Conservation (phyloP, 148 eudicot genomes). For the Chenopodium quinoa region DNA sequence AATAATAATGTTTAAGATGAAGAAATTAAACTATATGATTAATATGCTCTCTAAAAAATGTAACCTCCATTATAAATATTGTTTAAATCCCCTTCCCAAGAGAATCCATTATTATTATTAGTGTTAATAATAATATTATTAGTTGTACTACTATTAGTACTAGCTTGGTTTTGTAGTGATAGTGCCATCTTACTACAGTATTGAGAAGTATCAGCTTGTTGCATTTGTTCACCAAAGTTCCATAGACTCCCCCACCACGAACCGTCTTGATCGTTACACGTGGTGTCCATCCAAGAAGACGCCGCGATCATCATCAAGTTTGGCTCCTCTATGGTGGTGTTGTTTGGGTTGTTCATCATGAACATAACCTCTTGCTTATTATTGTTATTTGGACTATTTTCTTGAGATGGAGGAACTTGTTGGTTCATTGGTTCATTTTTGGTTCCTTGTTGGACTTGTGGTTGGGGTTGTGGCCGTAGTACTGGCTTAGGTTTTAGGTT, state of each 20-base stretch:
- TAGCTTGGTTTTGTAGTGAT: constrained; percentile 22
- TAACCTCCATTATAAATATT: constrained; percentile 22
- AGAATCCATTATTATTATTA: constrained; percentile 19
- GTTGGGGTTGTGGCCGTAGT: constrained; percentile 2
- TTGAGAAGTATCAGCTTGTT: constrained; percentile 7
- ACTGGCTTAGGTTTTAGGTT: constrained; percentile 2
- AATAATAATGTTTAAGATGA: not conserved
- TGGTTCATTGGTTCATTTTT: constrained; percentile 9
- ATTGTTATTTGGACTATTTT: not conserved
- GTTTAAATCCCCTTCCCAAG: constrained; percentile 27
- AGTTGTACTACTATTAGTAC: not conserved
- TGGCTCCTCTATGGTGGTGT: constrained; percentile 16
- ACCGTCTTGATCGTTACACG: constrained; percentile 23
- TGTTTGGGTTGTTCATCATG: constrained; percentile 18
- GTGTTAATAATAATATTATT: constrained; percentile 7
- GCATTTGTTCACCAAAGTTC: constrained; percentile 30
- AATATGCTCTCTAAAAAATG: constrained; percentile 14
- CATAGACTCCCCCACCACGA: constrained; percentile 37
- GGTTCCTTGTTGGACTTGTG: not conserved
- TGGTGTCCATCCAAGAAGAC: constrained; percentile 30
- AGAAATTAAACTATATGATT: not conserved
- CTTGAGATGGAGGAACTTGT: constrained; percentile 11
- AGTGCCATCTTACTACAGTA: constrained; percentile 21
- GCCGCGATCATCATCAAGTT: constrained; percentile 17
- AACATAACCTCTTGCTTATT: constrained; percentile 14